phyloP scores from a whole-genome alignment of 129 eudicot genomes.

The Helianthus tuberosus region DNA sequence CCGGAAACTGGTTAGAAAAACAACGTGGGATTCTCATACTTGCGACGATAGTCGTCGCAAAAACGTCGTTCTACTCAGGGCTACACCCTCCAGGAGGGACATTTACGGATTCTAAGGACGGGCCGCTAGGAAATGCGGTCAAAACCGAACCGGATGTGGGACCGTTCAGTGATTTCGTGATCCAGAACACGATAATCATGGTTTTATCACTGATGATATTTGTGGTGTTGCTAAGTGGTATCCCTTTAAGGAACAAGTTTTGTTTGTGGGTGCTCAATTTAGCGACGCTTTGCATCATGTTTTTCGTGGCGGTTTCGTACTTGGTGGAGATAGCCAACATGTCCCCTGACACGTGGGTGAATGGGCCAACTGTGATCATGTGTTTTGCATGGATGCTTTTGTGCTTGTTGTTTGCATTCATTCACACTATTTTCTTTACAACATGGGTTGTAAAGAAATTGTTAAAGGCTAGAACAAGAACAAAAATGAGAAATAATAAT shows the following conservation, averaged over 20 bases:
- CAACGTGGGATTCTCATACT: conserved; percentile 34
- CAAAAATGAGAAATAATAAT: neutral
- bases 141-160: neutral
- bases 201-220: conserved; percentile 27
- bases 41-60: conserved; percentile 21
- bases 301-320: conserved; percentile 12
- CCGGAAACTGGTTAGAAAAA: conserved; percentile 37
- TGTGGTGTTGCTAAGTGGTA: conserved; percentile 36
- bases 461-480: neutral
- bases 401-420: conserved; percentile 21
- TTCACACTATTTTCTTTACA: conserved; percentile 27
- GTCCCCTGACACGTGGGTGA: conserved; percentile 30
- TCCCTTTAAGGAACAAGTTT: conserved; percentile 31
- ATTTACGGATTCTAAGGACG: conserved; percentile 13
- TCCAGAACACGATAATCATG: conserved; percentile 22
- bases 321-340: conserved; percentile 17
- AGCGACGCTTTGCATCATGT: conserved; percentile 21
- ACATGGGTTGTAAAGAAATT: conserved; percentile 2
- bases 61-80: conserved; percentile 19
- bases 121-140: conserved; percentile 32
- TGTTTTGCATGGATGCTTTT: neutral
- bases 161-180: neutral
- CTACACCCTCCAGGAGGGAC: conserved; percentile 40
- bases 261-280: conserved; percentile 37
- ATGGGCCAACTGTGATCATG: neutral